Evolutionary conservation across 2,329 filamentous ascomycete genomes (phyloP), one percentile per base, ranked within the genome.

Genomic region (Pezicula neosporulosa): DNA sequence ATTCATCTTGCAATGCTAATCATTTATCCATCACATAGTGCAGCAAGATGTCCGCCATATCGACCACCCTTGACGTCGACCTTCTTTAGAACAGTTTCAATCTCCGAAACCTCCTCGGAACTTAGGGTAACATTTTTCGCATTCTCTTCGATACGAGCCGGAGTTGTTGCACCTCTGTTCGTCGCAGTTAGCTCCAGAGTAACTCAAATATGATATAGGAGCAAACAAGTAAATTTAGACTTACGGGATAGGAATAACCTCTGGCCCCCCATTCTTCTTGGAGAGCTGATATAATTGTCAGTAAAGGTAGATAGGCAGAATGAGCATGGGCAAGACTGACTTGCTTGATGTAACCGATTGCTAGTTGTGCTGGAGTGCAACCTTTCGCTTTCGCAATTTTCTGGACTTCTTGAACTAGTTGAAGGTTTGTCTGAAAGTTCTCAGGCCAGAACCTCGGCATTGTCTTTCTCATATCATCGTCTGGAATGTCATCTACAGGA

Each of bases 321-420:
- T 19, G 5, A 16, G 39, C 15, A 61, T 66, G 19, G 78, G 79
- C 74, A 33, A 33, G 12, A 33, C 12, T 10, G 4, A 80, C 75
- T 37, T 77, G 81, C 6, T 77, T 72, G 3, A 82, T 68, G 85
- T 86, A 91, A 47, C 75, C 77, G 49, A 90, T 72, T 13, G 85
- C 86, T 27, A 90, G 71, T 69, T 90, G 86, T 1, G 77, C 76
- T 4, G 80, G 64, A 0, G 82, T 86, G 62, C 75, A 79, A 1
- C 75, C 75, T 69, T 87, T 89, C 60, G 73, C 72, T 58, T 71
- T 63, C 1, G 86, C 85, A 36, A 90, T 62, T 21, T 70, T 70
- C 62, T 82, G 70, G 12, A 90, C 67, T 51, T 81, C 72, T 6
- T 73, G 57, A 9, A 84, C 81, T 5, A 90, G 75, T 62, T 82